phyloP scores from a whole-genome alignment of 1,284 basidiomycete species.

The Rhodotorula sp. region DNA sequence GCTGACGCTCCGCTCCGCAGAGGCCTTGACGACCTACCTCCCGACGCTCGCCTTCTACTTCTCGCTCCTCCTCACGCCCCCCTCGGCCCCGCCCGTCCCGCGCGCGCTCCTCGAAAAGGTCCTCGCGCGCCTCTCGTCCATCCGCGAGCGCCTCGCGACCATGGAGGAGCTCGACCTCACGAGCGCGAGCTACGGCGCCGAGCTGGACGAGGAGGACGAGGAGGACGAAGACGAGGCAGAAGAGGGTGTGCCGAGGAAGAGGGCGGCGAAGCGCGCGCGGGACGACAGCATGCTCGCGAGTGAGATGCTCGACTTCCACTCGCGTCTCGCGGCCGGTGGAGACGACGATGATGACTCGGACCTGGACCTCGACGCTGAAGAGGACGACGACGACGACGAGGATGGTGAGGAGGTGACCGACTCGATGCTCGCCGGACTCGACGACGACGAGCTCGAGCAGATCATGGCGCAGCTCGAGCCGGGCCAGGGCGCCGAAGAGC shows the following conservation, averaged over 20 bases:
- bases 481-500: constrained; percentile 27
- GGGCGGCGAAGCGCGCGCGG: constrained; percentile 43
- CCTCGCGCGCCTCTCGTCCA: constrained; percentile 73
- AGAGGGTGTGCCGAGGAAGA: constrained; percentile 36
- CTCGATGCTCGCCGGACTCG: constrained; percentile 43
- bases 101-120: constrained; percentile 71
- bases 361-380: constrained; percentile 23
- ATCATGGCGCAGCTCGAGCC: constrained; percentile 45
- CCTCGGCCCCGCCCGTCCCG: constrained; percentile 60
- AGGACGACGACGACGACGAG: constrained; percentile 48
- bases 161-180: constrained; percentile 79
- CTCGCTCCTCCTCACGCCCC: constrained; percentile 70
- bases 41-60: constrained; percentile 92
- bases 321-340: constrained; percentile 49
- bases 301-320: constrained; percentile 43
- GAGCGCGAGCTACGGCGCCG: constrained; percentile 54
- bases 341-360: constrained; percentile 42
- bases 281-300: constrained; percentile 44
- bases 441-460: constrained; percentile 49
- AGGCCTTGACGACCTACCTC: constrained; percentile 74
- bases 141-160: constrained; percentile 79
- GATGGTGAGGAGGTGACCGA: constrained; percentile 51
- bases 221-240: constrained; percentile 45
- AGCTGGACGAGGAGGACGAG: constrained; percentile 51
- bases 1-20: background rate